Conservation (phyloP, 2,329 filamentous ascomycete species). For the Aureobasidium melanogenum region DNA sequence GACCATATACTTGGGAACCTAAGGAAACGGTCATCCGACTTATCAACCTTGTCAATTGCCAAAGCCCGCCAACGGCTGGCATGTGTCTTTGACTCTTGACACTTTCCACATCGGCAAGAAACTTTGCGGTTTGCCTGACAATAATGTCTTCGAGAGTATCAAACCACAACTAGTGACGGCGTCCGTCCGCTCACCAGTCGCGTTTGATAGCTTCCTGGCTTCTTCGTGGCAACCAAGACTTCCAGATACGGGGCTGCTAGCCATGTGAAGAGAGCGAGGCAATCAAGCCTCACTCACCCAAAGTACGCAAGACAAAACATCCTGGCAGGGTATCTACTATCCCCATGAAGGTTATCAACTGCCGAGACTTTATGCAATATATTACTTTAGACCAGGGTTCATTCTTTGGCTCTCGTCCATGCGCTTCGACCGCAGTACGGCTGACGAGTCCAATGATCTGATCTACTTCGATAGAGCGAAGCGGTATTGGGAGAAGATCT, state of each 20-base stretch:
- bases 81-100: conserved; percentile 67
- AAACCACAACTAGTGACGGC: conserved; percentile 23
- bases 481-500: not conserved
- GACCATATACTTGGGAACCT: not conserved
- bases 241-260: too few relatives aligned
- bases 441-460: not conserved
- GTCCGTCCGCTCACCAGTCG: too few relatives aligned
- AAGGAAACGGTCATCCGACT: not conserved
- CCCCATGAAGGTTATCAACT: not conserved
- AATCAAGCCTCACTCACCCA: not conserved
- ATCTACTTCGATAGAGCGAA: not conserved
- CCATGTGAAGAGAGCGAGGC: too few relatives aligned
- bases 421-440: not conserved
- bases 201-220: too few relatives aligned
- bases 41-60: conserved; percentile 45
- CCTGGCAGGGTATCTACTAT: not conserved
- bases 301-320: not conserved
- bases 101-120: conserved; percentile 68
- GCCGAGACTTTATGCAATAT: not conserved
- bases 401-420: not conserved
- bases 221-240: too few relatives aligned
- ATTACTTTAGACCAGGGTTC: not conserved
- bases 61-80: conserved; percentile 53
- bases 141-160: conserved; percentile 42
- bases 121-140: conserved; percentile 57